A percentile compares a stretch with the other conserved stretches of the same genome.
Evolutionary conservation across 805 yeast species (phyloP).

Genomic region (Kodamaea sagamina): DNA sequence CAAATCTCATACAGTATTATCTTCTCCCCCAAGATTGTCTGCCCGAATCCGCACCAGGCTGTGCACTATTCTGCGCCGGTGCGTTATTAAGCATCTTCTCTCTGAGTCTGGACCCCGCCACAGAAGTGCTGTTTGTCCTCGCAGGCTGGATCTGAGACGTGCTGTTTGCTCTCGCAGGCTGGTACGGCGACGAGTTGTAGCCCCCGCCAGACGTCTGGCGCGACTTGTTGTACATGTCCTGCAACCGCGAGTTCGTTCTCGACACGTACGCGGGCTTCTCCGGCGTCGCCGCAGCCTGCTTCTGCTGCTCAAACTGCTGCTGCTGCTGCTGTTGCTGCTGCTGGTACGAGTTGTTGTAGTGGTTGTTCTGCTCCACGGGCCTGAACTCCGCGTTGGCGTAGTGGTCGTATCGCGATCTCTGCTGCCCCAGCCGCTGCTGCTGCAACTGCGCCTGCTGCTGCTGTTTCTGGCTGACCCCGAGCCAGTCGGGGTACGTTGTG

Average conservation of each 20-base stretch:
- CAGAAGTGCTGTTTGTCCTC: constrained; percentile 30
- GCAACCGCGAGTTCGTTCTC: constrained; percentile 36
- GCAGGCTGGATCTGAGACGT: constrained; percentile 22
- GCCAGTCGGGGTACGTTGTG: constrained; percentile 47
- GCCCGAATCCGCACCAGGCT: constrained; percentile 10
- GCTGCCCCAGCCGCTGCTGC: constrained; percentile 10
- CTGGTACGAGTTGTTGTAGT: constrained; percentile 13
- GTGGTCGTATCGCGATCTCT: constrained; percentile 10
- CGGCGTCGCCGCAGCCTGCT: constrained; percentile 7
- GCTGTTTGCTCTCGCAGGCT: constrained; percentile 26
- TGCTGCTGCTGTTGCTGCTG: constrained; percentile 15
- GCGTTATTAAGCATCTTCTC: constrained; percentile 30
- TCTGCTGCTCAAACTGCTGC: constrained; percentile 10
- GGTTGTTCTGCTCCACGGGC: constrained; percentile 16
- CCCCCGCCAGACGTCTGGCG: constrained; percentile 42
- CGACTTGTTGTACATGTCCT: constrained; percentile 43
- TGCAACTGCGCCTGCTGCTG: constrained; percentile 14
- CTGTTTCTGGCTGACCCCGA: constrained; percentile 27
- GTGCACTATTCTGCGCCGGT: constrained; percentile 14
- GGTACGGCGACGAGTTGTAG: constrained; percentile 23
- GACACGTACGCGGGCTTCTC: constrained; percentile 27
- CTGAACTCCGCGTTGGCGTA: constrained; percentile 17
- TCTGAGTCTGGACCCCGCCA: constrained; percentile 25
- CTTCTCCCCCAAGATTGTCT: constrained; percentile 31
- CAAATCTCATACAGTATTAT: constrained; percentile 3